These are phyloP conservation scores for Metarhizium album DNA, from an alignment of 2,329 filamentous ascomycete species.

Conservation along the genomic window DNA sequence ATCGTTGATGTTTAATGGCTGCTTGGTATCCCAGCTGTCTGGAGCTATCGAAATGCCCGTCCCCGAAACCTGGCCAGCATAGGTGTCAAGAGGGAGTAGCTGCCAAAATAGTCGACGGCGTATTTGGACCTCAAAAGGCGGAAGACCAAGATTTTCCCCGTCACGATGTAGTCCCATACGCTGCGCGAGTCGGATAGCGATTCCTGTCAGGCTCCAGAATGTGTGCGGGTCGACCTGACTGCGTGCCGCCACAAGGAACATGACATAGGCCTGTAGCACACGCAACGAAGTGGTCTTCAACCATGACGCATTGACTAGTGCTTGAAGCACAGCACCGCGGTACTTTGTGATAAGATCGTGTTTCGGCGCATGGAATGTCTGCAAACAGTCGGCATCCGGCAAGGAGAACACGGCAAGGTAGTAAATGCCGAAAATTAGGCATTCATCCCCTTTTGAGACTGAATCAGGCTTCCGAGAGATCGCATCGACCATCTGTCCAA, in stretches of 20 bases:
- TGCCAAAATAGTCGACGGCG: conserved; percentile 45
- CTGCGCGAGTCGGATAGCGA: conserved; percentile 41
- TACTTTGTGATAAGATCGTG: conserved; percentile 24
- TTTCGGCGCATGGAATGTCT: conserved; percentile 25
- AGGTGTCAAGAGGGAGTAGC: conserved; percentile 29
- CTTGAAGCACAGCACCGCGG: conserved; percentile 31
- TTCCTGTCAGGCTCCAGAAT: conserved; percentile 36
- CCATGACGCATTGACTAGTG: conserved; percentile 38
- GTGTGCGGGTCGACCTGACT: conserved; percentile 33
- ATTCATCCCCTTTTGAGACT: conserved; percentile 21
- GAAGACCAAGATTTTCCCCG: conserved; percentile 19
- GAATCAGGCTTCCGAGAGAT: conserved; percentile 10
- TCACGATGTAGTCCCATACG: conserved; percentile 43
- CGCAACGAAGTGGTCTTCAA: conserved; percentile 39
- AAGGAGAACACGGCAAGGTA: conserved; percentile 29
- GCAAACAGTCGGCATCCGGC: conserved; percentile 28
- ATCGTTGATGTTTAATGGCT: conserved; percentile 27
- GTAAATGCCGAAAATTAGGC: conserved; percentile 33
- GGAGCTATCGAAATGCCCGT: conserved; percentile 12
- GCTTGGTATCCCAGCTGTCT: conserved; percentile 18
- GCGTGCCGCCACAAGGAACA: conserved; percentile 32
- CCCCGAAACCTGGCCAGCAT: conserved; percentile 17
- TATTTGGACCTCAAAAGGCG: conserved; percentile 40
- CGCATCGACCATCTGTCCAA: conserved; percentile 10
- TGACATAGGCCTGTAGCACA: conserved; percentile 41